Conservation (phyloP, 2,329 filamentous ascomycete genomes). For the Aspergillus fructus region DNA sequence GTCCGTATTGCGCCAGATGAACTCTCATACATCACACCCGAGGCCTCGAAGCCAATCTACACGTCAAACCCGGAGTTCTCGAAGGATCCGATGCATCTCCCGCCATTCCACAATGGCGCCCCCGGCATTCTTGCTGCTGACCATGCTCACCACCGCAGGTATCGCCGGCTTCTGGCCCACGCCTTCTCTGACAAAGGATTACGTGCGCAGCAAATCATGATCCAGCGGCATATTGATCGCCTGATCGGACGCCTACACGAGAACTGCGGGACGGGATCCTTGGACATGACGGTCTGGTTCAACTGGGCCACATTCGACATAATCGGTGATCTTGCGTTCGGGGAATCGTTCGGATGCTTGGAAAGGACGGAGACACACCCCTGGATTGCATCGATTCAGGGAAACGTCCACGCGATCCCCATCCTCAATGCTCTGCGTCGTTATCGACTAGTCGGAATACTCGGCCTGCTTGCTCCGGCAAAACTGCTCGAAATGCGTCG, state of each 20-base stretch:
- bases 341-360: slow-evolving; percentile 35
- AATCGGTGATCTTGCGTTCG: slow-evolving; percentile 24
- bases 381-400: slow-evolving; percentile 37
- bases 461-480: background rate
- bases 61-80: background rate
- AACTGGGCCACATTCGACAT: slow-evolving; percentile 37
- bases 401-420: slow-evolving; percentile 13
- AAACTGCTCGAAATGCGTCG: background rate
- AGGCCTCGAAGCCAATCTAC: background rate
- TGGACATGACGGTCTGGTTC: slow-evolving; percentile 28
- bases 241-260: slow-evolving; percentile 16
- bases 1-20: slow-evolving; percentile 38
- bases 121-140: slow-evolving; percentile 1
- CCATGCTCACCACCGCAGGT: slow-evolving; percentile 23
- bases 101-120: background rate
- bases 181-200: slow-evolving; percentile 47
- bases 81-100: background rate
- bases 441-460: background rate
- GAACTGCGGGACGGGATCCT: background rate
- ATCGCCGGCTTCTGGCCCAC: slow-evolving; percentile 35
- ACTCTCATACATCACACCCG: slow-evolving; percentile 24
- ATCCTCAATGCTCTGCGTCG: background rate
- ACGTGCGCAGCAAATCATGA: slow-evolving; percentile 37
- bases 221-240: slow-evolving; percentile 25
- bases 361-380: slow-evolving; percentile 30